A percentile compares a stretch with the other conserved stretches of the same genome.
phyloP scores from a whole-genome alignment of 495 filamentous ascomycete genomes.

The Cercophora samala region DNA sequence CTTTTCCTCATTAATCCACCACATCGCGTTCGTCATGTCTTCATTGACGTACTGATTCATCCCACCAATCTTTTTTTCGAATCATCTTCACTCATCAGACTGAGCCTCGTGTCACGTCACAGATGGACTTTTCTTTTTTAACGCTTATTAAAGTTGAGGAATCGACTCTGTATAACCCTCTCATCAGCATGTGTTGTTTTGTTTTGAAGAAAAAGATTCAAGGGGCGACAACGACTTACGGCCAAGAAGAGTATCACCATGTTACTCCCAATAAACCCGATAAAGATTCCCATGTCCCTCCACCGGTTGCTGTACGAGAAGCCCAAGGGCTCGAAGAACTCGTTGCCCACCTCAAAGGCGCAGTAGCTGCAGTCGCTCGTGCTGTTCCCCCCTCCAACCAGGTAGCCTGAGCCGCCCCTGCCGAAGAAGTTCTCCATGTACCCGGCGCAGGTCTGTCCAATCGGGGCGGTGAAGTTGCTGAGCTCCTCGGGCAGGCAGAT shows the following conservation, averaged over 20 bases:
- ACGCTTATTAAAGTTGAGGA: constrained; percentile 62
- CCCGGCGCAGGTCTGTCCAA: constrained; percentile 60
- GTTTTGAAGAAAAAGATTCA: background rate
- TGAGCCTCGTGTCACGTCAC: background rate
- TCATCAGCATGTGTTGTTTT: constrained; percentile 21
- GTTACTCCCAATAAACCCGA: constrained; percentile 71
- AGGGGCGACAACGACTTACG: constrained; percentile 44
- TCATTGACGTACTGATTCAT: no score
- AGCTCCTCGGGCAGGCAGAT: constrained; percentile 54
- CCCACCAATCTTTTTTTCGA: no score
- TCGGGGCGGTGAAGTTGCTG: constrained; percentile 59
- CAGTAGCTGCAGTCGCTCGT: constrained; percentile 70
- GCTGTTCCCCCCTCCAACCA: constrained; percentile 52
- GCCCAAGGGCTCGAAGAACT: constrained; percentile 66
- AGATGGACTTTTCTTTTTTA: constrained; percentile 33
- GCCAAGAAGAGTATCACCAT: constrained; percentile 70
- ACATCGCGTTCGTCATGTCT: no score
- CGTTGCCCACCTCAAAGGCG: constrained; percentile 69
- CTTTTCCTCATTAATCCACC: no score
- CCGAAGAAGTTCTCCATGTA: constrained; percentile 73
- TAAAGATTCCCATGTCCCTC: constrained; percentile 76
- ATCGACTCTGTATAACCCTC: constrained; percentile 48
- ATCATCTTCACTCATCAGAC: no score
- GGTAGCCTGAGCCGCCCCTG: constrained; percentile 62
- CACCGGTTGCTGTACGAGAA: constrained; percentile 66